These are phyloP conservation scores for Kurtzmaniella cleridarum DNA, from an alignment of 805 yeast species.

Conservation along the genomic window DNA sequence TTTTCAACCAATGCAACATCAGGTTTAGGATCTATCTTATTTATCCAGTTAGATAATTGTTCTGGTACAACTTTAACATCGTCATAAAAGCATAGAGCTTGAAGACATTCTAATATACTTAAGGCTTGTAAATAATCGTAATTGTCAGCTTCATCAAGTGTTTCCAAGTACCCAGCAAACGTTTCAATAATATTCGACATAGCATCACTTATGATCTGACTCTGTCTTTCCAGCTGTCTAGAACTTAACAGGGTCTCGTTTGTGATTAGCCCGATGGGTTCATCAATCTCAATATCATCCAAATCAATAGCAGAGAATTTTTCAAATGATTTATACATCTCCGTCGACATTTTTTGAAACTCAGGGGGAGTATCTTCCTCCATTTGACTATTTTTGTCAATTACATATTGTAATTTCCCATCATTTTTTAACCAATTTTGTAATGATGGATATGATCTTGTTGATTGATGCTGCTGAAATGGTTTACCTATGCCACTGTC, in stretches of 20 bases:
- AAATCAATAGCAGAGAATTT: constrained; percentile 8
- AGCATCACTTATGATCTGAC: constrained; percentile 17
- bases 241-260: constrained; percentile 8
- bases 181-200: constrained; percentile 23
- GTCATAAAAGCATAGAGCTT: constrained; percentile 42
- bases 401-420: constrained; percentile 22
- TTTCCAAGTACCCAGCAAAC: constrained; percentile 21
- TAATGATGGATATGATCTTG: constrained; percentile 33
- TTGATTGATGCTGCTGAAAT: constrained; percentile 2
- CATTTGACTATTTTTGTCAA: constrained; percentile 18
- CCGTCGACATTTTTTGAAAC: constrained; percentile 23
- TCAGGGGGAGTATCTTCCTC: constrained; percentile 31
- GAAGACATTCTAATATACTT: constrained; percentile 53
- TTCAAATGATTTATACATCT: constrained; percentile 50
- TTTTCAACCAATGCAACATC: constrained; percentile 44
- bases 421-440: constrained; percentile 41
- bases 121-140: constrained; percentile 36
- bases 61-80: constrained; percentile 38
- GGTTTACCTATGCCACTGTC: neutral
- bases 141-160: constrained; percentile 16
- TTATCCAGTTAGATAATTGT: constrained; percentile 56
- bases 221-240: constrained; percentile 5
- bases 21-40: constrained; percentile 65
- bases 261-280: constrained; percentile 28
- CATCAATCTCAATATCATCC: constrained; percentile 13